Conservation (phyloP, 169 alveolate genomes). For the Plasmodium malariae region DNA sequence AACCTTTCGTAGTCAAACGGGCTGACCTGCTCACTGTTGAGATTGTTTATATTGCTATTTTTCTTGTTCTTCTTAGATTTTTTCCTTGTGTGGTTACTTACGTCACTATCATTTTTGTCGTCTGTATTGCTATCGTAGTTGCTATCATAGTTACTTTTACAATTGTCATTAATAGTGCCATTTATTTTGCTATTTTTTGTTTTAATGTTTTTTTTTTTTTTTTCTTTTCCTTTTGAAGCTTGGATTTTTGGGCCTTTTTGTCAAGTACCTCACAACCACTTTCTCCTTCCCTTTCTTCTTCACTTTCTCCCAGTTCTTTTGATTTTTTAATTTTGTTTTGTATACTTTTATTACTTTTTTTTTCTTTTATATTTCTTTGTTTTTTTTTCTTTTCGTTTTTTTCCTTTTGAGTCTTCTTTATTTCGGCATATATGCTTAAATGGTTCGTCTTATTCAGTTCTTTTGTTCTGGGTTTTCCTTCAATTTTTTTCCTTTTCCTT, state of each 20-base stretch:
- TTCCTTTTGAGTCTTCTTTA: background rate
- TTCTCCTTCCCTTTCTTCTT: background rate
- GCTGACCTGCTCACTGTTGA: constrained; percentile 10
- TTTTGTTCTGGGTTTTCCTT: constrained; percentile 43
- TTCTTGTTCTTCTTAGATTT: constrained; percentile 1
- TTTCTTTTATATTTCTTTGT: background rate
- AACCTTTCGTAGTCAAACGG: constrained; percentile 77
- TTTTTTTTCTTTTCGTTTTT: constrained; percentile 4
- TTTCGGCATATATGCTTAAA: constrained; percentile 47
- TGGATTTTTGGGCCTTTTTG: background rate
- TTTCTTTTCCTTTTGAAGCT: background rate
- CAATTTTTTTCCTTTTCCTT: constrained; percentile 35
- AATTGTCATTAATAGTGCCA: background rate
- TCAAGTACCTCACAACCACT: background rate
- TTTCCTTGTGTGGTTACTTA: background rate
- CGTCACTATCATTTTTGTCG: background rate
- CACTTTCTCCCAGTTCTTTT: background rate
- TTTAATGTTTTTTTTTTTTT: background rate
- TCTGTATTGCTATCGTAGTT: background rate
- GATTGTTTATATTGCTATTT: background rate
- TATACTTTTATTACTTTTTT: background rate
- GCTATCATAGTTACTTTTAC: no score
- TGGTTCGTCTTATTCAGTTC: constrained; percentile 1
- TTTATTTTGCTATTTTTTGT: background rate
- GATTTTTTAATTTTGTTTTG: background rate